Conservation (phyloP, 139 green algal species). For the Asterochloris sp. region DNA sequence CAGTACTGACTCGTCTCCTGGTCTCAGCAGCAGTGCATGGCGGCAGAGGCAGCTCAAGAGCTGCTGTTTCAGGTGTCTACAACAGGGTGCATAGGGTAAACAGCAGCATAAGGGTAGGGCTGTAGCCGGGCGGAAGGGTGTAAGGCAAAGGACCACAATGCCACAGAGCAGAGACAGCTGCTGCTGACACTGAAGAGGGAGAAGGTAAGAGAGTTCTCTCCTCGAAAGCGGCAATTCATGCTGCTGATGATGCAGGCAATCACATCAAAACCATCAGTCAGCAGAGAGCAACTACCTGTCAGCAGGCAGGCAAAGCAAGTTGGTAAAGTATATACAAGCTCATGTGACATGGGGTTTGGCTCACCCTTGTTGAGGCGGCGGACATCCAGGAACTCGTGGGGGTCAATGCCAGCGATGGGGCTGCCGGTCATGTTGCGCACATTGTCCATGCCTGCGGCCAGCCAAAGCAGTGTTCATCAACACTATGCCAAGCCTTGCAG, state of each 20-base stretch:
- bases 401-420: slow-evolving; percentile 85
- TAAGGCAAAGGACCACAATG: no score
- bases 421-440: slow-evolving; percentile 92
- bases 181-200: no score
- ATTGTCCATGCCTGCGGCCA: slow-evolving; percentile 89
- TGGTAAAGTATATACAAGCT: not conserved
- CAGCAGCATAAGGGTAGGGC: not conserved
- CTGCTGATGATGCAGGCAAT: no score
- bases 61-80: not conserved
- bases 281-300: not conserved
- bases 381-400: slow-evolving; percentile 91
- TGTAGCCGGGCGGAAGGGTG: no score
- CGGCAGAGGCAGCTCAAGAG: not conserved
- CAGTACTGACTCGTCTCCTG: no score
- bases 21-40: no score
- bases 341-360: not conserved
- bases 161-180: no score
- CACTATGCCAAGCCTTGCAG: no score
- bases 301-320: not conserved
- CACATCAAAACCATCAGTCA: not conserved
- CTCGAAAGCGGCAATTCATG: no score
- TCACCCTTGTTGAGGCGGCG: slow-evolving; percentile 45
- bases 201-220: no score
- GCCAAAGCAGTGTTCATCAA: not conserved
- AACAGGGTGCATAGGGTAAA: not conserved